Conservation (phyloP, 148 eudicot genomes). For the Spergularia bocconei region DNA sequence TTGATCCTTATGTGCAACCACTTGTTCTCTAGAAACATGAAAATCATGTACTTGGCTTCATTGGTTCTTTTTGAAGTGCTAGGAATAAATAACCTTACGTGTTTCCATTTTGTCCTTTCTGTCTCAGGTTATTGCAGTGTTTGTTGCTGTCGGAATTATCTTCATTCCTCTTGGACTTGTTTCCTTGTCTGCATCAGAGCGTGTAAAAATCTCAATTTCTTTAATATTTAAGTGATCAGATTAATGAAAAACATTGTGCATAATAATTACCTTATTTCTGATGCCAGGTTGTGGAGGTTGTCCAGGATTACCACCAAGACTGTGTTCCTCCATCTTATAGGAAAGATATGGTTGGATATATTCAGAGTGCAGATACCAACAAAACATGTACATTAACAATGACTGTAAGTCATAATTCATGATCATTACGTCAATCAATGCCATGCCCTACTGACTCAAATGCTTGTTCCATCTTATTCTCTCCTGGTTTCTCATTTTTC, state of each 20-base stretch:
- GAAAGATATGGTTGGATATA: slow-evolving; percentile 38
- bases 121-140: slow-evolving; percentile 60
- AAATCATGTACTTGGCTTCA: too few species aligned
- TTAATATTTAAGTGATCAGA: slow-evolving; percentile 13
- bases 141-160: slow-evolving; percentile 47
- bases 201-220: slow-evolving; percentile 34
- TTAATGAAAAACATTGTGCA: slow-evolving; percentile 4
- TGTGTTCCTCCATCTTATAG: slow-evolving; percentile 47
- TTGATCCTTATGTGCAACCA: background rate
- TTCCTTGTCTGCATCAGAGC: slow-evolving; percentile 67
- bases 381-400: slow-evolving; percentile 63
- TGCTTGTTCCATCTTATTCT: slow-evolving; percentile 3
- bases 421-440: background rate
- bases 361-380: slow-evolving; percentile 46
- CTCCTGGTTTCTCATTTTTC: background rate
- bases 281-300: slow-evolving; percentile 74
- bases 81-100: background rate
- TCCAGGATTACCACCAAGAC: slow-evolving; percentile 56
- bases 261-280: slow-evolving; percentile 15
- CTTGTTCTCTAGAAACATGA: background rate
- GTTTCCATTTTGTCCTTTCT: background rate
- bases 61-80: background rate
- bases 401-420: slow-evolving; percentile 42
- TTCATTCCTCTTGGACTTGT: slow-evolving; percentile 77
- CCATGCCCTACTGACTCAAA: background rate